Evolutionary conservation across 164 flowering plant genomes (phyloP).

Genomic region (Protea cynaroides): DNA sequence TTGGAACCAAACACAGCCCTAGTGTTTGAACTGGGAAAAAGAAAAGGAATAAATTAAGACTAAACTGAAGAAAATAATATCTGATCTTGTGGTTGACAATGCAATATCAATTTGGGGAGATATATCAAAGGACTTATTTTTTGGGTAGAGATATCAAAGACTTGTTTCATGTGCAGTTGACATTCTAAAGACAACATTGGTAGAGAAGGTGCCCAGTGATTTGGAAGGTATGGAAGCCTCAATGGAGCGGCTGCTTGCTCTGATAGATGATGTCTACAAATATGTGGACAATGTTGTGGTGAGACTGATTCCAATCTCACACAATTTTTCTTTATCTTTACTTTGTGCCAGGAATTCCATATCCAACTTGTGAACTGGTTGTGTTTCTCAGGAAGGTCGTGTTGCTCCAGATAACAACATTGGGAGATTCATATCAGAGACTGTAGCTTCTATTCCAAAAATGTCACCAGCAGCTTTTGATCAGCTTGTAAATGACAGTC

Average conservation of each 20-base stretch:
- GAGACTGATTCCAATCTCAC: constrained; percentile 9
- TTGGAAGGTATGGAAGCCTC: constrained; percentile 95
- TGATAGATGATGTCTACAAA: constrained; percentile 78
- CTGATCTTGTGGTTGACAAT: too few species aligned
- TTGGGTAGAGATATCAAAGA: too few species aligned
- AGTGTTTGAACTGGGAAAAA: too few species aligned
- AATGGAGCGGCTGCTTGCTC: constrained; percentile 63
- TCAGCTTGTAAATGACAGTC: constrained; percentile 78
- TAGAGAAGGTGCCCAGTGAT: constrained; percentile 91
- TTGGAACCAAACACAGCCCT: too few species aligned
- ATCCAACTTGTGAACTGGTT: background rate
- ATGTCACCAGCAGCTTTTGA: constrained; percentile 66
- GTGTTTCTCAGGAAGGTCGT: constrained; percentile 59
- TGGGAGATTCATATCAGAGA: constrained; percentile 69
- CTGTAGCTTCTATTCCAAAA: constrained; percentile 76
- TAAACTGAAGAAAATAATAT: too few species aligned
- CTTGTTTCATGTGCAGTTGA: constrained; percentile 46
- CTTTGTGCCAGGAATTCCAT: background rate
- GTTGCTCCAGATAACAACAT: constrained; percentile 61
- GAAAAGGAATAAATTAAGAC: too few species aligned
- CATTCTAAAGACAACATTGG: constrained; percentile 59
- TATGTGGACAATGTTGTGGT: constrained; percentile 97
- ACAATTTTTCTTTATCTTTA: background rate
- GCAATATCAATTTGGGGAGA: too few species aligned
- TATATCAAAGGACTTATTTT: too few species aligned